Evolutionary conservation across 306 rosid genomes (phyloP).

Genomic region (Albizia julibrissin): DNA sequence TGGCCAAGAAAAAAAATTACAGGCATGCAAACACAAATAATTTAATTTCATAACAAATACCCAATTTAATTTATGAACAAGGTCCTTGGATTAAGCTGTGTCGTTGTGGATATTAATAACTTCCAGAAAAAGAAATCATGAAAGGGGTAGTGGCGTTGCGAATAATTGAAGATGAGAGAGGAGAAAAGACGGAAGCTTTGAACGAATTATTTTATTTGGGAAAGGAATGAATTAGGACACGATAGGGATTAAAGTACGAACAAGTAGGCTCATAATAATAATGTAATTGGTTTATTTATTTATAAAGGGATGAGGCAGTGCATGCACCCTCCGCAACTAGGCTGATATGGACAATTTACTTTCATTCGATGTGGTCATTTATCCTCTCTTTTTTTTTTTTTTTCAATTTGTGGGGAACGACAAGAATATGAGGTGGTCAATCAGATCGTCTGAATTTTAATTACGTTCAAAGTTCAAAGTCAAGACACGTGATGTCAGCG

Average conservation of each 20-base stretch:
- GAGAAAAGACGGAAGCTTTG: not conserved
- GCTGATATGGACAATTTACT: slow-evolving; percentile 10
- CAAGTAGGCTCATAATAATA: not conserved
- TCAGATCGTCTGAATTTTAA: slow-evolving; percentile 19
- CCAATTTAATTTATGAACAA: not conserved
- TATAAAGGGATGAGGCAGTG: not conserved
- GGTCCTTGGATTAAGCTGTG: not conserved
- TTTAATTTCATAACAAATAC: not conserved
- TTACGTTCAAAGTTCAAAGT: slow-evolving; percentile 39
- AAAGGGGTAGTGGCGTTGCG: not conserved
- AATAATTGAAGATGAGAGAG: not conserved
- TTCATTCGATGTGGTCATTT: not conserved
- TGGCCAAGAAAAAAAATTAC: too few relatives aligned
- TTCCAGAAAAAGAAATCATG: not conserved
- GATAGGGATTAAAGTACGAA: not conserved
- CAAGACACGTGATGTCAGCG: slow-evolving; percentile 33
- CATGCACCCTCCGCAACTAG: slow-evolving; percentile 37
- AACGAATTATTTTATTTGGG: not conserved
- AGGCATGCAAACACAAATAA: not conserved
- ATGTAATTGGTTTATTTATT: not conserved
- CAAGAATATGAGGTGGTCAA: slow-evolving; percentile 38
- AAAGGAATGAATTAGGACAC: not conserved
- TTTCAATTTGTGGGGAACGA: not conserved
- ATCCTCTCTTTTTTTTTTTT: not conserved
- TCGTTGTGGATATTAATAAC: not conserved